Percentiles rank a stretch among this genome's conserved stretches.
Evolutionary conservation across 2,329 filamentous ascomycete genomes (phyloP).

Genomic region (Neobulgaria alba): DNA sequence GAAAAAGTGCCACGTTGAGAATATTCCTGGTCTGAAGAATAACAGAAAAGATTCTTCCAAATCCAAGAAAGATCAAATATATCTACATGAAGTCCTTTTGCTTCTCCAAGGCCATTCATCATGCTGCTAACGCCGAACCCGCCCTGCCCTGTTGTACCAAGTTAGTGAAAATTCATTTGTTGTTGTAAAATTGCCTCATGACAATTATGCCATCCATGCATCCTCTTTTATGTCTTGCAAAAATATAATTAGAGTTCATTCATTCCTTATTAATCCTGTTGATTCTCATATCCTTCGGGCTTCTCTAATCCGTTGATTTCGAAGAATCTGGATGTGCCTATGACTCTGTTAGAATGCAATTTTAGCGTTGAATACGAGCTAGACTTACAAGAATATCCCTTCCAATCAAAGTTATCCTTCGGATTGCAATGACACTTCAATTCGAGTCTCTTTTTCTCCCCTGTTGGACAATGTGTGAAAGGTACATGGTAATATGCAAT

Average conservation of each 20-base stretch:
- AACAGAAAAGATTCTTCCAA: no score
- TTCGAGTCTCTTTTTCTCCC: conserved; percentile 73
- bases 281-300: conserved; percentile 75
- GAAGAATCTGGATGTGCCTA: conserved; percentile 79
- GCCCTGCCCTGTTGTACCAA: no score
- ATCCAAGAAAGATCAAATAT: neutral
- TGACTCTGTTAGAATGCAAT: conserved; percentile 16
- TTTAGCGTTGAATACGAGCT: neutral
- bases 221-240: neutral
- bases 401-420: conserved; percentile 98
- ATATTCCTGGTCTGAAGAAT: neutral
- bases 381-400: conserved; percentile 85
- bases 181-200: no score
- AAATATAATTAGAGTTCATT: neutral
- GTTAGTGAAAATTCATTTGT: no score
- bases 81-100: neutral
- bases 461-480: conserved; percentile 94
- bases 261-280: conserved; percentile 41
- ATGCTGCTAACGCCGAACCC: neutral
- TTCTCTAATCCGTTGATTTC: conserved; percentile 74
- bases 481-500: conserved; percentile 98
- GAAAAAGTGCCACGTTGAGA: neutral
- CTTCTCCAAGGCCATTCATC: neutral
- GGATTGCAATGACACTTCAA: conserved; percentile 93
- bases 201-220: neutral